Percentiles rank a stretch among this genome's conserved stretches.
Conservation (phyloP, 208 protist genomes). For the Crithidia expoeki region DNA sequence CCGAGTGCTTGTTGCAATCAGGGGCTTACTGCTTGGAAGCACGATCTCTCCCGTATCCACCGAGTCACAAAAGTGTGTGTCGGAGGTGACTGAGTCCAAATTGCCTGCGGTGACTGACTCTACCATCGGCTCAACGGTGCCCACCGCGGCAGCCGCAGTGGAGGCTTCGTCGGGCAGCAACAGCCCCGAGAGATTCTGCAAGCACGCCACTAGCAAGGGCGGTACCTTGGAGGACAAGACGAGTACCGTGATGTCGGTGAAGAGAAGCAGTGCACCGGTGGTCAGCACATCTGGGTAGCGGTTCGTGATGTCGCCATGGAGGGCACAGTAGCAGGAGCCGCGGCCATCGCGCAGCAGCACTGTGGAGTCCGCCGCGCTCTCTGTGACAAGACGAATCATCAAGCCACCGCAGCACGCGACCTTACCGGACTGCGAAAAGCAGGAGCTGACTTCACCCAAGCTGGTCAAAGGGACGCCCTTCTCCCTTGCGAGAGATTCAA, state of each 20-base stretch:
- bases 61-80: neutral
- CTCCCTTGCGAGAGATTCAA: constrained; percentile 58
- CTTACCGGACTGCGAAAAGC: constrained; percentile 56
- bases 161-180: constrained; percentile 61
- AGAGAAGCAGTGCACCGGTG: constrained; percentile 66
- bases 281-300: constrained; percentile 78
- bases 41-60: neutral
- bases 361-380: constrained; percentile 81
- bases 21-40: no score
- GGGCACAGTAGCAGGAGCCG: constrained; percentile 63
- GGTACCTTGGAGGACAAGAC: constrained; percentile 56
- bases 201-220: constrained; percentile 76
- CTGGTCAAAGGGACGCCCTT: constrained; percentile 53
- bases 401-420: constrained; percentile 79
- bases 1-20: neutral
- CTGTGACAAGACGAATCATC: constrained; percentile 69
- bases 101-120: neutral
- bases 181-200: constrained; percentile 76
- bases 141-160: constrained; percentile 2
- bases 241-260: constrained; percentile 71
- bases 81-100: neutral
- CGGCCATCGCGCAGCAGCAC: constrained; percentile 72
- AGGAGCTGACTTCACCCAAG: constrained; percentile 38
- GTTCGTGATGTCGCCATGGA: constrained; percentile 77
- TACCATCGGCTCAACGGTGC: neutral